phyloP scores from a whole-genome alignment of 768 basidiomycete species.

The Coprinopsis strossmayeri region DNA sequence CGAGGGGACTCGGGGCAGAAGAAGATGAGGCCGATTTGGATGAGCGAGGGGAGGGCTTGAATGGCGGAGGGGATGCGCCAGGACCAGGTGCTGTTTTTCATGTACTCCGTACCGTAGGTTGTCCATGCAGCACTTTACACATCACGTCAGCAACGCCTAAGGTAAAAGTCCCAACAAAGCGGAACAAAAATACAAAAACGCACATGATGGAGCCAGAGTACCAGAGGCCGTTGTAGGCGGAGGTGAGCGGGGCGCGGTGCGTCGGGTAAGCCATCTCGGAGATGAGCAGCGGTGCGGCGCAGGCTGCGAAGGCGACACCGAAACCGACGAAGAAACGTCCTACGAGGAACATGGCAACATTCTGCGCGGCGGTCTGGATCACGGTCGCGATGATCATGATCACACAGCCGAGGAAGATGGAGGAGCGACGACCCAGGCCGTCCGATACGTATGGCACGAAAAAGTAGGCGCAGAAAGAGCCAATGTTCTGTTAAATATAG shows the following conservation, averaged over 20 bases:
- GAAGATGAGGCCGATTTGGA: conserved; percentile 60
- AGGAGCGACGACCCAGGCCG: conserved; percentile 57
- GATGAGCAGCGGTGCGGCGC: conserved; percentile 77
- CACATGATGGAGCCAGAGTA: conserved; percentile 77
- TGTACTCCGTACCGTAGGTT: conserved; percentile 74
- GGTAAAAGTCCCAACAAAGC: neutral
- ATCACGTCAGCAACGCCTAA: too few relatives aligned
- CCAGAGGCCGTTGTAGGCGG: conserved; percentile 81
- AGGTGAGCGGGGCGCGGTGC: conserved; percentile 75
- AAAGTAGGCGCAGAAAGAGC: conserved; percentile 59
- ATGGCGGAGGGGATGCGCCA: conserved; percentile 80
- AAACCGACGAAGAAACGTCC: conserved; percentile 75
- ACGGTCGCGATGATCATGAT: conserved; percentile 67
- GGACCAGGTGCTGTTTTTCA: conserved; percentile 57
- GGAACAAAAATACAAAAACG: conserved; percentile 25
- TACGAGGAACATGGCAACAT: conserved; percentile 74
- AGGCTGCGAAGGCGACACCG: conserved; percentile 67
- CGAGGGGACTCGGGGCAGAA: conserved; percentile 81
- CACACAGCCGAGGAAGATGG: conserved; percentile 62
- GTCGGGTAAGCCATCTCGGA: conserved; percentile 80
- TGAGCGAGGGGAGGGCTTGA: conserved; percentile 64
- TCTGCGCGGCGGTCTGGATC: conserved; percentile 65
- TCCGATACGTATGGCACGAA: conserved; percentile 73
- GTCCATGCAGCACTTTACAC: conserved; percentile 67
- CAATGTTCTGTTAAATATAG: conserved; percentile 56